Percentiles rank a stretch among this genome's conserved stretches.
Evolutionary conservation across 2,329 filamentous ascomycete genomes (phyloP).

Genomic region (Fusarium anthophilum): DNA sequence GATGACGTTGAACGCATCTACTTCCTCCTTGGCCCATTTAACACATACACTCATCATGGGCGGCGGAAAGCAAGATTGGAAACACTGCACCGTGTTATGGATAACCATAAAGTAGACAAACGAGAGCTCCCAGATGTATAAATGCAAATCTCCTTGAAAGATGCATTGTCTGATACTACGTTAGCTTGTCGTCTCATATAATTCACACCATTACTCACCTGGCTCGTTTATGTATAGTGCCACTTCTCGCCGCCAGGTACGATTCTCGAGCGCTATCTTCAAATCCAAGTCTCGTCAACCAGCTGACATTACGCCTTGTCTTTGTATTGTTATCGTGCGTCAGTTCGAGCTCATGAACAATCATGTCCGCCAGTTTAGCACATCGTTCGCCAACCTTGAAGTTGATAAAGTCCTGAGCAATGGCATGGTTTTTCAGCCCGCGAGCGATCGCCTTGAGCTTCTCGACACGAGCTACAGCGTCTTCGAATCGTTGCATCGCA

Average conservation of each 20-base stretch:
- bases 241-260: slow-evolving; percentile 82
- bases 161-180: slow-evolving; percentile 78
- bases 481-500: slow-evolving; percentile 87
- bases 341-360: slow-evolving; percentile 80
- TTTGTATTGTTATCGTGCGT: slow-evolving; percentile 80
- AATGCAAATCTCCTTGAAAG: slow-evolving; percentile 91
- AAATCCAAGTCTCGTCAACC: slow-evolving; percentile 87
- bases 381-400: slow-evolving; percentile 91
- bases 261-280: slow-evolving; percentile 89
- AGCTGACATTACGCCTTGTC: slow-evolving; percentile 82
- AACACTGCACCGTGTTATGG: slow-evolving; percentile 90
- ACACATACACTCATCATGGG: slow-evolving; percentile 93
- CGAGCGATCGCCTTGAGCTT: slow-evolving; percentile 82
- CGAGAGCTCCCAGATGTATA: slow-evolving; percentile 94
- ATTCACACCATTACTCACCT: slow-evolving; percentile 62
- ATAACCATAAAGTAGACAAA: slow-evolving; percentile 97
- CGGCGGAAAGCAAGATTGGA: slow-evolving; percentile 86
- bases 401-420: slow-evolving; percentile 91
- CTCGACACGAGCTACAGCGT: slow-evolving; percentile 84
- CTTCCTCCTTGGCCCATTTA: slow-evolving; percentile 96
- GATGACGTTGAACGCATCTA: slow-evolving; percentile 89
- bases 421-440: slow-evolving; percentile 82
- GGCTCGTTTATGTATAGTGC: slow-evolving; percentile 81
- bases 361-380: slow-evolving; percentile 76
- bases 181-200: slow-evolving; percentile 8